Conservation (phyloP, 2,329 filamentous ascomycete genomes). For the Epichloe coenophiala region DNA sequence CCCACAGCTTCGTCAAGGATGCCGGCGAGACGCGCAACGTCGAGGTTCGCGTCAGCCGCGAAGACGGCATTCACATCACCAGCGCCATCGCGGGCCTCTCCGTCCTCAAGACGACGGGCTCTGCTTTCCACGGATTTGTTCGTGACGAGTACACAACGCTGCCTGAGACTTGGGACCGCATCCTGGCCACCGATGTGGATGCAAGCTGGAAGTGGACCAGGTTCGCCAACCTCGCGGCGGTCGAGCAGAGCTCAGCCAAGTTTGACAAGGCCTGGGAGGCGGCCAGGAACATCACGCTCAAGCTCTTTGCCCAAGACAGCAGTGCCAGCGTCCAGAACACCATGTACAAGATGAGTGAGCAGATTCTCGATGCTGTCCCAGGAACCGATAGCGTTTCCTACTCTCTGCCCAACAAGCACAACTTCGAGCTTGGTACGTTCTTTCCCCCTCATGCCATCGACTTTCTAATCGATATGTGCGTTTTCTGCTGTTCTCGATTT, state of each 20-base stretch:
- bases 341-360: conserved; percentile 97
- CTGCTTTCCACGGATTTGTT: conserved; percentile 88
- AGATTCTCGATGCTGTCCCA: conserved; percentile 66
- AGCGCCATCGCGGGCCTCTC: conserved; percentile 71
- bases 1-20: conserved; percentile 88
- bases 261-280: conserved; percentile 71
- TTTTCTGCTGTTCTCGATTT: not conserved
- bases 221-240: conserved; percentile 52
- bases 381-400: conserved; percentile 64
- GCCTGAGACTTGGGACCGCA: conserved; percentile 83
- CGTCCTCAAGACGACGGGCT: conserved; percentile 92
- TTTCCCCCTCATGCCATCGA: not conserved
- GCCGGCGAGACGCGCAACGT: conserved; percentile 78
- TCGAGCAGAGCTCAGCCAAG: conserved; percentile 46
- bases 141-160: conserved; percentile 89
- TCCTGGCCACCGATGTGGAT: conserved; percentile 87
- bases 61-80: conserved; percentile 58
- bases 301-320: conserved; percentile 78
- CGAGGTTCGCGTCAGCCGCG: conserved; percentile 54
- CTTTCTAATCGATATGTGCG: not conserved
- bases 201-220: conserved; percentile 73
- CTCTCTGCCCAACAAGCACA: conserved; percentile 92
- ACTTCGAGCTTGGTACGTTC: conserved; percentile 81
- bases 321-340: conserved; percentile 91
- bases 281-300: conserved; percentile 76